Percentiles rank a stretch among this genome's conserved stretches.
These are phyloP conservation scores for Rhodomyrtus tomentosa DNA, from an alignment of 345 rosid species.

Conservation along the genomic window DNA sequence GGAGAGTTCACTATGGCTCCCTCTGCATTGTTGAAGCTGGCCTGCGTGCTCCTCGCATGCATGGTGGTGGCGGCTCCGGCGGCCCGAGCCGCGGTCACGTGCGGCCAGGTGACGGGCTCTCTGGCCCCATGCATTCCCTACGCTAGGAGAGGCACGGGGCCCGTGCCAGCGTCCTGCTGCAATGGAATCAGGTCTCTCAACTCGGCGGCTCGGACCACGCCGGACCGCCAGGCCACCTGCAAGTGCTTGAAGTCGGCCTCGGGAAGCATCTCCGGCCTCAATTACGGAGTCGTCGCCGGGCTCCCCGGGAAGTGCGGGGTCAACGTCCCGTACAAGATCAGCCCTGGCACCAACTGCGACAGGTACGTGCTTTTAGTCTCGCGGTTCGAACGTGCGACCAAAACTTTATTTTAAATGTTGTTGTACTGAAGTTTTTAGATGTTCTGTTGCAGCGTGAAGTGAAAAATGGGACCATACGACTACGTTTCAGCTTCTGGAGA, in stretches of 20 bases:
- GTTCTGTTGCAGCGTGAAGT: background rate
- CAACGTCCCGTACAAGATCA: conserved; percentile 5
- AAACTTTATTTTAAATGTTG: background rate
- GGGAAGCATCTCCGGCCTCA: background rate
- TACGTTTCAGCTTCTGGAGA: background rate
- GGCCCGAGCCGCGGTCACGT: background rate
- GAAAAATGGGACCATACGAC: background rate
- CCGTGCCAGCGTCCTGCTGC: conserved; percentile 2
- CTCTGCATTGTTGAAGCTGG: background rate
- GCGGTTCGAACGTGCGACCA: background rate
- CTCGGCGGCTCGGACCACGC: background rate
- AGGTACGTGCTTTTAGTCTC: background rate
- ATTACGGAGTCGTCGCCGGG: background rate
- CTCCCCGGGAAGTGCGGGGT: conserved; percentile 1
- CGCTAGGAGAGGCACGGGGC: background rate
- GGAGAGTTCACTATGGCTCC: background rate
- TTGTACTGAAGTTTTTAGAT: background rate
- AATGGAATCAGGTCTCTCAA: background rate
- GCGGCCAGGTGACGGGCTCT: background rate
- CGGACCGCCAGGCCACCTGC: background rate
- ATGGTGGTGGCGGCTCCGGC: background rate
- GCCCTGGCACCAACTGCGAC: conserved; percentile 3
- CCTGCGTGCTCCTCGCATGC: background rate
- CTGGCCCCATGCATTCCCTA: conserved; percentile 2
- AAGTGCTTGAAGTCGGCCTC: background rate